A percentile compares a stretch with the other conserved stretches of the same genome.
phyloP scores from a whole-genome alignment of 441 rosid genomes.

The Erodium moschatum region DNA sequence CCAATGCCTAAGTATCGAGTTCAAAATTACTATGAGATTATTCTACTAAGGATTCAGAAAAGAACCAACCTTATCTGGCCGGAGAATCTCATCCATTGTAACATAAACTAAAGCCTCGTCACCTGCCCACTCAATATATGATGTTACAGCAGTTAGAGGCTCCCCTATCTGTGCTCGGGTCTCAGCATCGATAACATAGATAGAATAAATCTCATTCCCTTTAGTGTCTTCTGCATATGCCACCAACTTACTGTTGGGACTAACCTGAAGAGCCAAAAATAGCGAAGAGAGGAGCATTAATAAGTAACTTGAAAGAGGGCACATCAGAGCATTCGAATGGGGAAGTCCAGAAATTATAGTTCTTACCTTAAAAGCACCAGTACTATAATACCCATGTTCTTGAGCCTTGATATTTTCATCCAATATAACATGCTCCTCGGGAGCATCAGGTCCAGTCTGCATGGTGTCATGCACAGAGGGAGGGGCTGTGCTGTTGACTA shows the following conservation, averaged over 20 bases:
- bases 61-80: conserved; percentile 65
- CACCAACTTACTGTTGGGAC: conserved; percentile 64
- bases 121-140: conserved; percentile 68
- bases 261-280: conserved; percentile 34
- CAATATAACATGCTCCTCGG: conserved; percentile 67
- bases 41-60: neutral
- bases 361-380: conserved; percentile 56
- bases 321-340: neutral
- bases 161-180: conserved; percentile 35
- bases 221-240: conserved; percentile 83
- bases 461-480: conserved; percentile 63
- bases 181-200: conserved; percentile 63
- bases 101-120: conserved; percentile 61
- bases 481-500: conserved; percentile 30
- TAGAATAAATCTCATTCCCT: conserved; percentile 65
- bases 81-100: conserved; percentile 79
- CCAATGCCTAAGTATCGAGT: neutral
- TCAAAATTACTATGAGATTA: conserved; percentile 1
- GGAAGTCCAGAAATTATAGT: neutral
- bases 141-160: conserved; percentile 50
- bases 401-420: conserved; percentile 78
- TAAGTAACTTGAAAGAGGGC: neutral
- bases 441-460: conserved; percentile 62
- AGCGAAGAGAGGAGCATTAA: conserved; percentile 5
- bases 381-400: conserved; percentile 42